phyloP scores from a whole-genome alignment of 371 early-diverging fungal genomes.

The Mucor lusitanicus region DNA sequence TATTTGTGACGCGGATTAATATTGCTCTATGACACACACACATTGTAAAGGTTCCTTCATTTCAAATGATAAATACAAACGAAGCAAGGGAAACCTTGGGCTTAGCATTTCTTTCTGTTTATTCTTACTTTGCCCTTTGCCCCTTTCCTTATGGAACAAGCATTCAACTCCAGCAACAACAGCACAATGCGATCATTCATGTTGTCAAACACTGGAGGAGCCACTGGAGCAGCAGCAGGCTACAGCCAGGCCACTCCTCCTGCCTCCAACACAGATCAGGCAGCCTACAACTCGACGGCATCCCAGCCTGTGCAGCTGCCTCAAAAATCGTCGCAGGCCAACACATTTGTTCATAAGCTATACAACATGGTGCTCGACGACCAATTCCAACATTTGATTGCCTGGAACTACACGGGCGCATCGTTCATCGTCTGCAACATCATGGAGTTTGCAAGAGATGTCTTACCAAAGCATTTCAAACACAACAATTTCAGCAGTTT shows the following conservation, averaged over 20 bases:
- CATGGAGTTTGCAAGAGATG: conserved; percentile 77
- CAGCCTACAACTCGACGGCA: not conserved
- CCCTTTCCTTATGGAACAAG: not conserved
- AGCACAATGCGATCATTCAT: not conserved
- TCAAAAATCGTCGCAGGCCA: conserved; percentile 23
- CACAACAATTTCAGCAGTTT: conserved; percentile 89
- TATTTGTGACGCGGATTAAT: conserved; percentile 19
- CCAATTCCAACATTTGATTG: conserved; percentile 79
- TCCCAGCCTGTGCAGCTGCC: conserved; percentile 8
- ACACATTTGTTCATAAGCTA: conserved; percentile 49
- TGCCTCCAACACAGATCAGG: conserved; percentile 3
- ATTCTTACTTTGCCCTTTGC: not conserved
- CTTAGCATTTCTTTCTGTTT: conserved; percentile 6
- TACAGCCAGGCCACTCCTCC: not conserved
- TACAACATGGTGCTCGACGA: conserved; percentile 80
- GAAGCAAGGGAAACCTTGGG: not conserved
- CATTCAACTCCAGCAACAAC: not conserved
- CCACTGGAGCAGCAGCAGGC: not conserved
- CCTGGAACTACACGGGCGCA: conserved; percentile 82
- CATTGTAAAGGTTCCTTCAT: not conserved
- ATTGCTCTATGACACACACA: not conserved
- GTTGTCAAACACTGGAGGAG: not conserved
- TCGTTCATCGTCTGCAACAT: conserved; percentile 93
- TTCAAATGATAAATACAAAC: not conserved
- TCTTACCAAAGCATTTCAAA: conserved; percentile 85